Base-by-base conservation (phyloP, 2,329 filamentous ascomycete genomes). In the Stachybotrys elegans region DNA sequence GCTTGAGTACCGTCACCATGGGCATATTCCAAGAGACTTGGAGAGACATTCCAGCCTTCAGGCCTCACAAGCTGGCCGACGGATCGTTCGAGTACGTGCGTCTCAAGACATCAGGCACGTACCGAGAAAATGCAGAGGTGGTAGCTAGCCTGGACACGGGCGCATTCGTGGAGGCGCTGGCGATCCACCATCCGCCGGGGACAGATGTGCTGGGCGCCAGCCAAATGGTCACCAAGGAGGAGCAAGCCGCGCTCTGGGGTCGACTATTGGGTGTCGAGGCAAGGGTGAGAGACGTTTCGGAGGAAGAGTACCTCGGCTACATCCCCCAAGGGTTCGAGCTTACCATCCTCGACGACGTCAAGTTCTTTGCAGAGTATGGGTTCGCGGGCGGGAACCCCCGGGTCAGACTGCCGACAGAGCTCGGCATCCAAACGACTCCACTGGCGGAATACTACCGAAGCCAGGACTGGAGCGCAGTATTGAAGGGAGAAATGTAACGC, bases 11-110 rank as follows among this genome's bases (percentile, higher is more conserved):
- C 4, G 31, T 52, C 22, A 44, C 37, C 16, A 42, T 51, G 29
- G 50, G 51, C 7, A 38, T 44, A n/a, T 54, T 43, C 38, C 22
- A 32, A 16, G 43, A 42, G 22, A 54, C 39, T 22, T 54, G 51
- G 51, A 48, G 23, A 35, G 34, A 19, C 19, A 35, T 51, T 14
- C 19, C 45, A 12, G n/a, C 20, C 4, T 22, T 50, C 34, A 20
- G 37, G 5, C 48, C 48, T 8, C 48, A 40, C 14, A 51, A 42
- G 35, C 42, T 48, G 34, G 34, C 42, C 3, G 48, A 51, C 39
- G 48, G 46, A 23, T 44, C 31, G 22, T 51, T 41, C 29, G 29
- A 32, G 29, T 32, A 32, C 17, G 29, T 32, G 29, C 29, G 29
- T 16, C 22, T 48, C 27, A 42, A 32, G 19, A 21, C 39, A 5